These are phyloP conservation scores for Naganishia albida DNA, from an alignment of 1,284 basidiomycete species.

Conservation along the genomic window DNA sequence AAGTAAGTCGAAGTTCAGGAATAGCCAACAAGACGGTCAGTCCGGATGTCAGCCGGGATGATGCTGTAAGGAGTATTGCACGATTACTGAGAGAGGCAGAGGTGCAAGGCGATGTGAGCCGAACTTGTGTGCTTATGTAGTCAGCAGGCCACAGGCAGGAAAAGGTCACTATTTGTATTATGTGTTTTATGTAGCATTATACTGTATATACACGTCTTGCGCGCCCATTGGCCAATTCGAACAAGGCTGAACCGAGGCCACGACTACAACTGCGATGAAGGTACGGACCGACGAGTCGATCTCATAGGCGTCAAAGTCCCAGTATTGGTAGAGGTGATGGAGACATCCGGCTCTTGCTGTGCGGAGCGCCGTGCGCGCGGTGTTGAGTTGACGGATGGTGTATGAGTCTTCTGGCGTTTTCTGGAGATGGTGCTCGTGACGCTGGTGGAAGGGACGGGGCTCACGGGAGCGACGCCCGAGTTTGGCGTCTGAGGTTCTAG, in stretches of 20 bases:
- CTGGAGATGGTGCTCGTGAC: neutral
- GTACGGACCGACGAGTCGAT: conserved; percentile 4
- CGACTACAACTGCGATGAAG: neutral
- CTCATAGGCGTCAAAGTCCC: conserved; percentile 1
- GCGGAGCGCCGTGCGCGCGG: conserved; percentile 5
- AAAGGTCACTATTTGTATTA: neutral
- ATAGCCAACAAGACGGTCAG: conserved; percentile 16
- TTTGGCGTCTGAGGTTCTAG: neutral
- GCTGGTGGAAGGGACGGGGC: neutral
- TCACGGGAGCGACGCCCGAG: neutral
- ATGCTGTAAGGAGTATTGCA: conserved; percentile 20
- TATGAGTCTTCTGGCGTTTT: conserved; percentile 9
- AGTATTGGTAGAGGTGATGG: no score
- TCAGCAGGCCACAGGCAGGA: neutral
- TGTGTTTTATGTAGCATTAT: neutral
- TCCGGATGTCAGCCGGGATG: conserved; percentile 14
- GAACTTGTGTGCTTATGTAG: conserved; percentile 18
- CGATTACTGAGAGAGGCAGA: conserved; percentile 21
- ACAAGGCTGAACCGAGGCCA: neutral
- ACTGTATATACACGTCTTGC: no score
- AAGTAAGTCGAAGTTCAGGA: conserved; percentile 55
- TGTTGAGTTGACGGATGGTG: conserved; percentile 7
- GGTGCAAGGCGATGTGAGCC: conserved; percentile 13
- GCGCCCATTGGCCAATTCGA: no score
- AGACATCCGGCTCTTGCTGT: neutral